Evolutionary conservation across 192 early-diverging fungal species (phyloP), one percentile per base, ranked within the genome.

Genomic region (Rhizophlyctis rosea): DNA sequence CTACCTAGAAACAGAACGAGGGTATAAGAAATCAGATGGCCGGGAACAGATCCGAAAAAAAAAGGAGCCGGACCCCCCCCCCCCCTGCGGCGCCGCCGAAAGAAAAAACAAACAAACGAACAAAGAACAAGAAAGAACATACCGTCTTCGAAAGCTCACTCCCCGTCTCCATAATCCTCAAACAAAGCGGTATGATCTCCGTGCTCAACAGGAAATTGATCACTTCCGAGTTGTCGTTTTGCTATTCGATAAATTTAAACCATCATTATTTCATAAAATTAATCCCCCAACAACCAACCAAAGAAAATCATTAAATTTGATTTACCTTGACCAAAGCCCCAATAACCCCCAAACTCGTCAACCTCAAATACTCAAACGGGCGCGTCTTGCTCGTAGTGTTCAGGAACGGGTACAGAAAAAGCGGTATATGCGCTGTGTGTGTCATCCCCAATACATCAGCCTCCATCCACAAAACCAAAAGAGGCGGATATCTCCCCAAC

Each of bases 141-240:
- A 81, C 96, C 30, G 93, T 95, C 68, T 98, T 98, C 59, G 91
- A 95, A 35, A 97, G 84, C 68, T 98, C 96, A 65, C 85, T 88
- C 34, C 96, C 96, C 59, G 90, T 93, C 68, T 98, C 96, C 93
- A 98, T 96, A 65, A 98, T 98, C 61, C 95, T 88, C n/a, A 98
- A 76, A 69, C 94, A 97, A 21, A 98, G 85, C 1, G 96, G 96
- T 61, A 98, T 89, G 62, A 98, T 97, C 77, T 98, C 96, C 33
- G 96, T 97, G 21, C 90, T 90, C 3, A 98, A 80, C 58, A 98
- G 80, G 66, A 97, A 98, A 32, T 86, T 88, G 71, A 96, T 97
- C 4, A 97, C 93, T 52, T 98, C 96, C 36, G 90, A 86, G 73
- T 88, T 95, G 76, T 98, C 96, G 62, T 96, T 93, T 86, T 88